Base-by-base conservation (phyloP, 164 flowering plant genomes). In the Nymphaea thermarum region DNA sequence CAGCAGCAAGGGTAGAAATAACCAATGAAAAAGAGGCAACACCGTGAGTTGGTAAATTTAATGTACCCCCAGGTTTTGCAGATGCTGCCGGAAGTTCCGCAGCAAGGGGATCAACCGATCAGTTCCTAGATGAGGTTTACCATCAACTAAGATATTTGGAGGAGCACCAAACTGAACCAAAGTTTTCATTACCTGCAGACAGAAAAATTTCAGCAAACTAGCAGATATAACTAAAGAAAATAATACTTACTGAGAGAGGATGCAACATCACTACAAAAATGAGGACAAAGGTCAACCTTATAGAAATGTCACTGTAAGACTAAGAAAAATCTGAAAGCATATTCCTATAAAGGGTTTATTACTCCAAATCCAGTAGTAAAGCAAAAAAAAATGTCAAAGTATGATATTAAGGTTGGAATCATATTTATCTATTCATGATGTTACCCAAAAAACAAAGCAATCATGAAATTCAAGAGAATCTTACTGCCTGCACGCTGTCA, bases 81-180 rank as follows among this genome's bases (percentile, higher is more conserved):
- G 78, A 83, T 92, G 87, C 61, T 77, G 82, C 43, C 99, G 81
- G 68, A 95, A 89, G 67, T 84, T 87, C 64, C 85, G 86, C 16
- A 95, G 84, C 61, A 95, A 79, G 43, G 99, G 97, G 78, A 92
- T 71, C 79, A 95, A 78, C 80, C 80, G 86, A 75, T 95, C 97
- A 63, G 99, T 95, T 77, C 99, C 98, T 72, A 95, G 68, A 79
- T 90, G 99, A 70, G 99, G 99, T 75, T 95, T 95, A 62, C 99
- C 99, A 80, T 87, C 86, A 66, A 90, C 76, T 74, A 95, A 76
- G 60, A 95, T 92, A 71, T 75, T 89, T 63, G 74, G 57, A 66
- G 98, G 98, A 74, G 99, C 99, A 70, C 99, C 99, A 84, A 95
- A 92, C 44, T 77, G 90, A 74, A 92, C 98, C 44, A 95, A 74